Base-by-base conservation (phyloP, 768 basidiomycete species). In the Russula dissimulans region DNA sequence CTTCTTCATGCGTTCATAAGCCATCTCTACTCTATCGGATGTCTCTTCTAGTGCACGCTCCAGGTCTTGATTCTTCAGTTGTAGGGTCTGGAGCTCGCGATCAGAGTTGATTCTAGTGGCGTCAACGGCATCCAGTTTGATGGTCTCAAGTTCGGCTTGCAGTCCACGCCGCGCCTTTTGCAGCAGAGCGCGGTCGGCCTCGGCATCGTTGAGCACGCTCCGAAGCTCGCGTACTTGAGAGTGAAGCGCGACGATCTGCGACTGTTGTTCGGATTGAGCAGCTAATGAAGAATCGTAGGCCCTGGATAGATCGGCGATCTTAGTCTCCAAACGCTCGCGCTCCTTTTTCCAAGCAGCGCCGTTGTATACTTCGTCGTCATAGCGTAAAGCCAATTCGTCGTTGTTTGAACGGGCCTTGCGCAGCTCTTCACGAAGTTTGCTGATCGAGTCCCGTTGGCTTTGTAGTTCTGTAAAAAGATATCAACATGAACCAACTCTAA, bases 141-240 rank as follows among this genome's bases (percentile, higher is more conserved):
- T 90, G 5, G 82, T 80, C 68, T 91, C 87, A 32, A 93, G 75
- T 67, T 92, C 88, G 5, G 86, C 82, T 67, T 92, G 90, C 34
- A 93, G 72, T 0, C 87, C 82, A 11, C 87, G 82, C 17, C 91
- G 83, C 18, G 91, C 90, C 69, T 89, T 90, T 71, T 89, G 89
- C 50, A 92, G 76, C 59, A 90, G 77, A 8, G 82, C 76, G 2
- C 90, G 79, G 65, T 92, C 91, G 3, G 88, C 83, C 69, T 93
- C 91, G 4, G 89, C 89, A 60, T 93, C 91, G 67, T 92, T 89
- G 63, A 94, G 74, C 15, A 91, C 87, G 29, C 80, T 74, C 8
- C 90, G 84, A 32, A 94, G 77, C 67, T 93, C 89, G 44, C 88
- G 84, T 56, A 91, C 89, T 78, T 93, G 90, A 1, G 88, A 89